Evolutionary conservation across 1,284 basidiomycete species (phyloP).

Genomic region (Pascua sp.): DNA sequence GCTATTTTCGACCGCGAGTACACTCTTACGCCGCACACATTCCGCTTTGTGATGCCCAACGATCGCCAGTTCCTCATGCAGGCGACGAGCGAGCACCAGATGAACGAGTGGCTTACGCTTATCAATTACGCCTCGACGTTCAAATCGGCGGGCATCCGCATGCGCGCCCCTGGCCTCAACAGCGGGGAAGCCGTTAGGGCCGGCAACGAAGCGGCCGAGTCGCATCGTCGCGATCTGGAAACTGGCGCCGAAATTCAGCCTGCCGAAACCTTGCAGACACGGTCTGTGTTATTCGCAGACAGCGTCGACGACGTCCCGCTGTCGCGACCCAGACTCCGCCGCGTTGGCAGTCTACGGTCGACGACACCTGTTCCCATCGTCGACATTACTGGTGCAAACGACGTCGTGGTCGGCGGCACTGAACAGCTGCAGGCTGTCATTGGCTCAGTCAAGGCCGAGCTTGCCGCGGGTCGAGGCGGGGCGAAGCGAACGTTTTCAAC

Average conservation of each 20-base stretch:
- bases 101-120: slow-evolving; percentile 86
- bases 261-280: not conserved
- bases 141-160: slow-evolving; percentile 77
- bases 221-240: slow-evolving; percentile 54
- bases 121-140: slow-evolving; percentile 96
- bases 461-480: slow-evolving; percentile 54
- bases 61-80: slow-evolving; percentile 75
- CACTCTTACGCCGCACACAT: slow-evolving; percentile 68
- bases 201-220: slow-evolving; percentile 76
- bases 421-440: slow-evolving; percentile 66
- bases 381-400: slow-evolving; percentile 36
- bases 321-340: slow-evolving; percentile 12
- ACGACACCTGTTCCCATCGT: slow-evolving; percentile 16
- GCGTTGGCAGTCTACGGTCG: slow-evolving; percentile 15
- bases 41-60: slow-evolving; percentile 72
- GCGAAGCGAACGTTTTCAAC: slow-evolving; percentile 13
- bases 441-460: slow-evolving; percentile 76
- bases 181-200: slow-evolving; percentile 68
- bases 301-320: not conserved
- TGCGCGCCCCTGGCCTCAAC: slow-evolving; percentile 69
- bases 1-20: slow-evolving; percentile 77
- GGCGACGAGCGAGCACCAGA: slow-evolving; percentile 65
- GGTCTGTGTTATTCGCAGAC: slow-evolving; percentile 6
- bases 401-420: slow-evolving; percentile 36
- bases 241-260: not conserved